Percentiles rank a stretch among this genome's conserved stretches.
Conservation (phyloP, 495 filamentous ascomycete species). For the Elaphomyces granulatus region DNA sequence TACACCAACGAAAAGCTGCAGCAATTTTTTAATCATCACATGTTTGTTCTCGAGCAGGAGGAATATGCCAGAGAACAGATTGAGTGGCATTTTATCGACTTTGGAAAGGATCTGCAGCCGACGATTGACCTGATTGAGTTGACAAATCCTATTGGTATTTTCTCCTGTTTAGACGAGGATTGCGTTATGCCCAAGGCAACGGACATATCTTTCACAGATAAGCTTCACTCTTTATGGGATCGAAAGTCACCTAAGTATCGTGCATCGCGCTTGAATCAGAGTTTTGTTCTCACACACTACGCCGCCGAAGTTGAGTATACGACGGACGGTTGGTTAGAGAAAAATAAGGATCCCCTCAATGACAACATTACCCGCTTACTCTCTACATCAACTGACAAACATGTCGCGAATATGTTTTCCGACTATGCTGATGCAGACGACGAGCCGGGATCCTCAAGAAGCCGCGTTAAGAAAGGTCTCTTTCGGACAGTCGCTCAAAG, state of each 20-base stretch:
- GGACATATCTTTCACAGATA: conserved; percentile 93
- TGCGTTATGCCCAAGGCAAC: conserved; percentile 98
- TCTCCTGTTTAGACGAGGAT: conserved; percentile 96
- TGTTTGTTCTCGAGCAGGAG: conserved; percentile 99
- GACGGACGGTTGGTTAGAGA: conserved; percentile 92
- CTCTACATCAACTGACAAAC: conserved; percentile 63
- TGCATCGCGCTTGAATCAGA: conserved; percentile 71
- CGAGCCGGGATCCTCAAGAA: conserved; percentile 46
- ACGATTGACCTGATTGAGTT: conserved; percentile 97
- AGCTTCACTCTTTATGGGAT: conserved; percentile 93
- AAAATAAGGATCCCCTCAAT: conserved; percentile 97
- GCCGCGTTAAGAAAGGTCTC: conserved; percentile 89
- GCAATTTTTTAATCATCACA: conserved; percentile 99
- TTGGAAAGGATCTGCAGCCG: conserved; percentile 91
- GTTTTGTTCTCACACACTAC: conserved; percentile 97
- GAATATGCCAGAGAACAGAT: conserved; percentile 97
- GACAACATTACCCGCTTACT: conserved; percentile 89
- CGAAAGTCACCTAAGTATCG: conserved; percentile 89
- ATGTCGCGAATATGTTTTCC: conserved; percentile 71
- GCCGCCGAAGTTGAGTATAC: conserved; percentile 96
- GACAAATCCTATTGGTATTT: conserved; percentile 94
- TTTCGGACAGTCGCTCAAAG: conserved; percentile 95
- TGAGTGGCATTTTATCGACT: conserved; percentile 99
- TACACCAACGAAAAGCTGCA: conserved; percentile 99
- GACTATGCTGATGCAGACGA: conserved; percentile 72